Percentiles rank a stretch among this genome's conserved stretches.
These are phyloP conservation scores for Litsea cubeba DNA, from an alignment of 164 flowering plant genomes.

Conservation along the genomic window DNA sequence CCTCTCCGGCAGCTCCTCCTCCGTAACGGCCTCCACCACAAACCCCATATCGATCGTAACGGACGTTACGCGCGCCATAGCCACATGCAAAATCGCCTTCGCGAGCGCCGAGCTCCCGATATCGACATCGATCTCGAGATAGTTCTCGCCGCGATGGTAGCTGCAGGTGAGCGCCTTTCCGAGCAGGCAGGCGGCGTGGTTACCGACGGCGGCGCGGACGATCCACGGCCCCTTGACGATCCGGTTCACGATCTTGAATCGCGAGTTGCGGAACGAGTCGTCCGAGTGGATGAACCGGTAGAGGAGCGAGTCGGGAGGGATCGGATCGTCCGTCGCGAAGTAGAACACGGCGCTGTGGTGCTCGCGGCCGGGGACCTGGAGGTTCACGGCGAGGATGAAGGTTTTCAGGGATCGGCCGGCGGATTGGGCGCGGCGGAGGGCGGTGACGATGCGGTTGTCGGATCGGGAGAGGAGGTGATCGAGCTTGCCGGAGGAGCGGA, in stretches of 20 bases:
- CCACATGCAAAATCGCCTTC: constrained; percentile 60
- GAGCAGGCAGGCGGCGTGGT: constrained; percentile 68
- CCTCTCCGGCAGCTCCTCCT: constrained; percentile 1
- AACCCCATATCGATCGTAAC: constrained; percentile 93
- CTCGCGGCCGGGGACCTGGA: constrained; percentile 81
- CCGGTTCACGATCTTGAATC: constrained; percentile 86
- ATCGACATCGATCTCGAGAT: constrained; percentile 86
- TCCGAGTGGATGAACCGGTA: constrained; percentile 70
- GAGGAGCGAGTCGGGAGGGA: constrained; percentile 54
- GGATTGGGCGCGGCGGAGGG: constrained; percentile 41
- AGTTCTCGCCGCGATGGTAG: constrained; percentile 63
- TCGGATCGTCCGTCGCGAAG: constrained; percentile 65
- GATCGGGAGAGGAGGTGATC: constrained; percentile 66
- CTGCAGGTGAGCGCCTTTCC: constrained; percentile 73
- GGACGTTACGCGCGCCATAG: constrained; percentile 68
- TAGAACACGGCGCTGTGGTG: constrained; percentile 84
- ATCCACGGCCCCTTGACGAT: constrained; percentile 95
- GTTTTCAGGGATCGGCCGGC: constrained; percentile 38
- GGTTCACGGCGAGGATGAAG: constrained; percentile 73
- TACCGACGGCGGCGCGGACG: constrained; percentile 73
- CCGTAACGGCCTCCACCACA: constrained; percentile 75
- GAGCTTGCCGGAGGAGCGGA: constrained; percentile 55
- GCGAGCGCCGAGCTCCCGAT: constrained; percentile 77
- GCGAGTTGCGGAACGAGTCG: constrained; percentile 59
- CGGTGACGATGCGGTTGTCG: constrained; percentile 63